Conservation (phyloP, 805 yeast genomes). For the Scheffersomyces stipitis region DNA sequence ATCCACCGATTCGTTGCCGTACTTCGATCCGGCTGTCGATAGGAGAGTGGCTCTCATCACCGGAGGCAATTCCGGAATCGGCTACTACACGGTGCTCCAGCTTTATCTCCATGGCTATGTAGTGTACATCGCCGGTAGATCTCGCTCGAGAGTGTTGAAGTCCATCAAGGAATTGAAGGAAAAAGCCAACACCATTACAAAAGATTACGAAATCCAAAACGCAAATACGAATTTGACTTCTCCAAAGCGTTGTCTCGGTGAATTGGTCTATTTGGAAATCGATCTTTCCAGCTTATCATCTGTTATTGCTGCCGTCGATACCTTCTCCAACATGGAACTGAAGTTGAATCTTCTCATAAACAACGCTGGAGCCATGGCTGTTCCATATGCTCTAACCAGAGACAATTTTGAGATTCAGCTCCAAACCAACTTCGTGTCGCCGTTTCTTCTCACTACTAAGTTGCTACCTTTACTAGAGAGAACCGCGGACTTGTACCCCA, state of each 20-base stretch:
- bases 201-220: constrained; percentile 21
- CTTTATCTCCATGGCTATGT: constrained; percentile 75
- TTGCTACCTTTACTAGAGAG: constrained; percentile 54
- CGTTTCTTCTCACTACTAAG: constrained; percentile 65
- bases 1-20: constrained; percentile 60
- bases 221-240: constrained; percentile 9
- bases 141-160: constrained; percentile 50
- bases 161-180: constrained; percentile 55
- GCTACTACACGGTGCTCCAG: constrained; percentile 73
- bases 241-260: constrained; percentile 28
- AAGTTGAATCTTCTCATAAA: constrained; percentile 62
- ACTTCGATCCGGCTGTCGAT: constrained; percentile 52
- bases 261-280: constrained; percentile 35
- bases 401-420: constrained; percentile 78
- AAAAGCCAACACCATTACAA: constrained; percentile 46
- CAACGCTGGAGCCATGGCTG: constrained; percentile 80
- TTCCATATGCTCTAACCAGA: constrained; percentile 63
- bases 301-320: constrained; percentile 44
- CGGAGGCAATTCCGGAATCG: constrained; percentile 82
- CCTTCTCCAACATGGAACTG: constrained; percentile 47
- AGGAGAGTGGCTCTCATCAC: constrained; percentile 71
- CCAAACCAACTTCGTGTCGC: constrained; percentile 77
- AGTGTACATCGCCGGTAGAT: constrained; percentile 75
- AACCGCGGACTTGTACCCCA: constrained; percentile 25
- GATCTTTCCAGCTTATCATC: constrained; percentile 34